Percentiles rank a stretch among this genome's conserved stretches.
Conservation (phyloP, 2,329 filamentous ascomycete species). For the Neofusicoccum laricinum region DNA sequence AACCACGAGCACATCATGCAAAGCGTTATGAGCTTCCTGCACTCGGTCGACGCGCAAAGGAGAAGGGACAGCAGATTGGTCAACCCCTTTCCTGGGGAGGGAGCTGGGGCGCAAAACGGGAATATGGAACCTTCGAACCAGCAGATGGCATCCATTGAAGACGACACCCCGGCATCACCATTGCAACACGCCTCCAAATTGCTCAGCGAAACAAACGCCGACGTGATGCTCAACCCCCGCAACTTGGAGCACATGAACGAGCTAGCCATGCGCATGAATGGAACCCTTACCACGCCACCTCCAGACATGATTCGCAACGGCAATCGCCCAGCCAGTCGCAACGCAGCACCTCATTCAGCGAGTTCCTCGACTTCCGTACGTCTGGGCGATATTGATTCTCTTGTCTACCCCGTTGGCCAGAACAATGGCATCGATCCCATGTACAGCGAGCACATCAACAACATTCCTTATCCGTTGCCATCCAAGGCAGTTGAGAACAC, state of each 20-base stretch:
- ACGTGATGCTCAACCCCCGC: slow-evolving; percentile 62
- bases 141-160: slow-evolving; percentile 46
- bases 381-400: slow-evolving; percentile 60
- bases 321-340: slow-evolving; percentile 44
- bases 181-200: slow-evolving; percentile 67
- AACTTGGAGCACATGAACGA: slow-evolving; percentile 65
- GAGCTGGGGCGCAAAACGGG: slow-evolving; percentile 41
- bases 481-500: slow-evolving; percentile 57
- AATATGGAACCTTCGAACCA: slow-evolving; percentile 43
- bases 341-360: slow-evolving; percentile 43
- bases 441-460: slow-evolving; percentile 90
- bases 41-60: slow-evolving; percentile 62
- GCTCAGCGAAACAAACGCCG: slow-evolving; percentile 62
- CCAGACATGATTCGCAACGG: slow-evolving; percentile 52
- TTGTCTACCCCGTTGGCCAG: slow-evolving; percentile 88
- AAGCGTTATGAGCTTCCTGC: slow-evolving; percentile 66
- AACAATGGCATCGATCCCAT: slow-evolving; percentile 93
- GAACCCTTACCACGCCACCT: slow-evolving; percentile 56
- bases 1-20: slow-evolving; percentile 71
- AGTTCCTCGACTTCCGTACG: slow-evolving; percentile 51
- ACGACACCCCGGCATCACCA: slow-evolving; percentile 65
- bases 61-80: slow-evolving; percentile 58
- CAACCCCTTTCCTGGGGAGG: slow-evolving; percentile 36
- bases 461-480: slow-evolving; percentile 81
- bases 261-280: slow-evolving; percentile 53